A percentile compares a stretch with the other conserved stretches of the same genome.
These are phyloP conservation scores for Termitomyces sp. DNA, from an alignment of 768 basidiomycete species.

Conservation along the genomic window DNA sequence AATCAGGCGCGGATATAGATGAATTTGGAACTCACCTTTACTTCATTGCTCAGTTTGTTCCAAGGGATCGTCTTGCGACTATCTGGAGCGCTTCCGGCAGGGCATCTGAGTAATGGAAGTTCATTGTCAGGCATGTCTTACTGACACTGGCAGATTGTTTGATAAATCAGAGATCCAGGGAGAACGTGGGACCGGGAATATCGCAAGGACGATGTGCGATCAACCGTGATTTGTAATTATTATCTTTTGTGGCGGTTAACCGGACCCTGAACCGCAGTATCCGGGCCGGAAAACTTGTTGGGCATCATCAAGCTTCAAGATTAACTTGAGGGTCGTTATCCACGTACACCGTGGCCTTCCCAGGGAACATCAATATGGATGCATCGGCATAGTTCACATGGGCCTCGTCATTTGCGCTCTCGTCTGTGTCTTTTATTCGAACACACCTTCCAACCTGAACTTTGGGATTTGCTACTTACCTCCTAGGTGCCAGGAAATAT, in stretches of 20 bases:
- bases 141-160: background rate
- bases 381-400: background rate
- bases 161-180: background rate
- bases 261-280: background rate
- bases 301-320: too few relatives aligned
- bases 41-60: slow-evolving; percentile 6
- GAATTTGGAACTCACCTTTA: background rate
- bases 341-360: background rate
- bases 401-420: background rate
- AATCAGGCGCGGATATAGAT: background rate
- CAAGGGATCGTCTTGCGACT: background rate
- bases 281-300: background rate
- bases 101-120: background rate
- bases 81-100: slow-evolving; percentile 2
- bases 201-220: too few relatives aligned
- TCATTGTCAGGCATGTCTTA: background rate
- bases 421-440: background rate
- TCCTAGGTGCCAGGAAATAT: background rate
- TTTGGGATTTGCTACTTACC: background rate
- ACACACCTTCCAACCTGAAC: background rate
- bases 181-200: background rate
- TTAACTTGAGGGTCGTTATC: too few relatives aligned
- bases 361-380: too few relatives aligned
- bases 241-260: background rate
- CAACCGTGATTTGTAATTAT: background rate